These are phyloP conservation scores for Croton laevigatus DNA, from an alignment of 441 rosid genomes.

Conservation along the genomic window DNA sequence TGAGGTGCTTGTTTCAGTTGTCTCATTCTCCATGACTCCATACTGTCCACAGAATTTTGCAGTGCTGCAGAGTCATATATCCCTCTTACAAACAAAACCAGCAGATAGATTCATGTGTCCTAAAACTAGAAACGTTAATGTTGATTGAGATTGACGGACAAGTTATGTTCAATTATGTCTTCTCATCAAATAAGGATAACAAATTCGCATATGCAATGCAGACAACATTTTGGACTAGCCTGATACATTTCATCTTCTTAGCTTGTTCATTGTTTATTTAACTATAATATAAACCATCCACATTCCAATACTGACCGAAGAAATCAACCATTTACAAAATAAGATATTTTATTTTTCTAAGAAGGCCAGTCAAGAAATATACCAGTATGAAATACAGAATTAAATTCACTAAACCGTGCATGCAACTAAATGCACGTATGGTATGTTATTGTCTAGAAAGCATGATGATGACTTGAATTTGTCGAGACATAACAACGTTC, in stretches of 20 bases:
- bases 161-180: slow-evolving; percentile 13
- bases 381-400: not conserved
- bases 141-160: slow-evolving; percentile 10
- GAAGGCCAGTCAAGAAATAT: not conserved
- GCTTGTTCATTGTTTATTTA: not conserved
- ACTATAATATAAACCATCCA: slow-evolving; percentile 3
- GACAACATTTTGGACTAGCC: not conserved
- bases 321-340: not conserved
- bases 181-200: slow-evolving; percentile 3
- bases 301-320: not conserved
- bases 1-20: slow-evolving; percentile 94
- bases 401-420: not conserved
- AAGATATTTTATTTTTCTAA: not conserved
- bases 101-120: slow-evolving; percentile 34
- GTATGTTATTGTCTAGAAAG: not conserved
- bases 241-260: not conserved
- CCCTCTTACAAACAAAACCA: slow-evolving; percentile 43
- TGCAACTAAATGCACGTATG: not conserved
- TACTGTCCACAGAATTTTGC: slow-evolving; percentile 65
- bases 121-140: slow-evolving; percentile 22
- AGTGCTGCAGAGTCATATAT: slow-evolving; percentile 52
- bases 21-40: slow-evolving; percentile 83
- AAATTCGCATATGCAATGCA: not conserved
- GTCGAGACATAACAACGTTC: not conserved
- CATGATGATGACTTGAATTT: not conserved